Evolutionary conservation across 768 basidiomycete genomes (phyloP).

Genomic region (Gelatoporia subvermispora): DNA sequence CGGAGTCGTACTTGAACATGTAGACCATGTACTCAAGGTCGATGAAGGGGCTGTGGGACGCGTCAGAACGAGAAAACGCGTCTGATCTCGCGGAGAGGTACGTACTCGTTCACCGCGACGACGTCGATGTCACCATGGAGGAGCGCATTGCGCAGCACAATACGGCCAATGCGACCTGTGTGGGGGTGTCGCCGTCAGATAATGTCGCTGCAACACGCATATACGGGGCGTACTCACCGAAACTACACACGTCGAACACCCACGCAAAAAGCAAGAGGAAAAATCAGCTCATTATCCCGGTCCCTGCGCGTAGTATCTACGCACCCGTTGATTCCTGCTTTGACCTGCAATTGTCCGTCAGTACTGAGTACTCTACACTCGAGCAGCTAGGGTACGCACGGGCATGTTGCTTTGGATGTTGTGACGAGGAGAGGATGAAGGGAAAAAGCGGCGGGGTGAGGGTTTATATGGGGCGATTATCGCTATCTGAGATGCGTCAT

Average conservation of each 20-base stretch:
- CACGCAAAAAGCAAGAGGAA: constrained; percentile 3
- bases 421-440: constrained; percentile 5
- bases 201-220: neutral
- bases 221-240: constrained; percentile 50
- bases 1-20: constrained; percentile 98
- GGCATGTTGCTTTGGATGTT: constrained; percentile 10
- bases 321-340: constrained; percentile 97
- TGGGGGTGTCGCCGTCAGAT: neutral
- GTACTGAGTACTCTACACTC: neutral
- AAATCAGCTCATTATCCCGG: constrained; percentile 4
- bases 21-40: constrained; percentile 98
- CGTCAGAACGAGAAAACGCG: constrained; percentile 6
- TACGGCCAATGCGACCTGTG: constrained; percentile 97
- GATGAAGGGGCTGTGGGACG: constrained; percentile 80
- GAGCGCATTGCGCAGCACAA: constrained; percentile 94
- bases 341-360: constrained; percentile 42
- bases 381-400: constrained; percentile 4
- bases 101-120: constrained; percentile 92
- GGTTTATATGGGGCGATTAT: constrained; percentile 13
- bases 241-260: constrained; percentile 38
- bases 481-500: constrained; percentile 12
- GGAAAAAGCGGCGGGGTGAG: neutral
- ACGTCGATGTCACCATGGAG: constrained; percentile 71
- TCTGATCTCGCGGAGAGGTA: constrained; percentile 5
- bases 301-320: constrained; percentile 20